Conservation (phyloP, 1,139 yeast genomes). For the Sugiyamaella sp. region DNA sequence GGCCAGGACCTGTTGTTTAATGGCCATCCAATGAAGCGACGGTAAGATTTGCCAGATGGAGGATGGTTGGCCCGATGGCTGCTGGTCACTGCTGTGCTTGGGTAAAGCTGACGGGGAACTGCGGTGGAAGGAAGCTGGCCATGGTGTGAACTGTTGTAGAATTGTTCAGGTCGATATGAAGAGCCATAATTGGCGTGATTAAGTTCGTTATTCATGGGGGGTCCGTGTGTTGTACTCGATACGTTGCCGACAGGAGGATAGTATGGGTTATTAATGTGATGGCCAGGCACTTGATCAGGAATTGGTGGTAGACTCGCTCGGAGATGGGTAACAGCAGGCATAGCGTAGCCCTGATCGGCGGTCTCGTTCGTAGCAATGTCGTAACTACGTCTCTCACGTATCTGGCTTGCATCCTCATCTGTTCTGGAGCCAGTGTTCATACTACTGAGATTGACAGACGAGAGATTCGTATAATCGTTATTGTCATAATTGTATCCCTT, state of each 20-base stretch:
- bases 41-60: neutral
- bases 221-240: neutral
- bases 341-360: neutral
- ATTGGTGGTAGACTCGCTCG: neutral
- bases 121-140: neutral
- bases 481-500: constrained; percentile 1
- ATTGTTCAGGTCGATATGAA: neutral
- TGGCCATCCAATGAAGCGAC: neutral
- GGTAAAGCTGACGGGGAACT: neutral
- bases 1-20: neutral
- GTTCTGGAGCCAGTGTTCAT: constrained; percentile 7
- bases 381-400: neutral
- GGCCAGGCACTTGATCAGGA: neutral
- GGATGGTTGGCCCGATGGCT: neutral
- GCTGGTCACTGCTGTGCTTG: neutral
- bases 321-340: neutral
- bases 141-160: neutral
- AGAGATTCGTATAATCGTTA: constrained; percentile 1
- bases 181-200: too few species aligned
- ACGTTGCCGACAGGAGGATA: neutral
- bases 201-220: too few species aligned
- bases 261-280: neutral
- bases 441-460: constrained; percentile 7
- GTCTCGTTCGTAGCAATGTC: neutral
- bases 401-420: neutral